phyloP scores from a whole-genome alignment of 495 filamentous ascomycete species.

The Cetradonia linearis region DNA sequence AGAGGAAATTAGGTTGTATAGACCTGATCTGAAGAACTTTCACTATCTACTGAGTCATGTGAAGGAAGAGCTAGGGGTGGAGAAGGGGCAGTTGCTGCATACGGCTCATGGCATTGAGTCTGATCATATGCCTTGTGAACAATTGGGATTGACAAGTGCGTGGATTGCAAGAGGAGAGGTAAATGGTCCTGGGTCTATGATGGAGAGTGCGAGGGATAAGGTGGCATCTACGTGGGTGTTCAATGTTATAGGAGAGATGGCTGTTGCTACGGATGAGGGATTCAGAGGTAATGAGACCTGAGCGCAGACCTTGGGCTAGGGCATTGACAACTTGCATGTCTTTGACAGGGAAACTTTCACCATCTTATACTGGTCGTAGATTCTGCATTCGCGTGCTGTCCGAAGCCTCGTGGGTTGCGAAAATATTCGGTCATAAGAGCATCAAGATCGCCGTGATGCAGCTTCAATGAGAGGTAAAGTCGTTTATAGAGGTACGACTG shows the following conservation, averaged over 20 bases:
- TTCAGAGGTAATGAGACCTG: not conserved
- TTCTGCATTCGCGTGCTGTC: not conserved
- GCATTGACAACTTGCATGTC: not conserved
- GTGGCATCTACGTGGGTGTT: constrained; percentile 50
- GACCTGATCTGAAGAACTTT: constrained; percentile 60
- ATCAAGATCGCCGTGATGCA: not conserved
- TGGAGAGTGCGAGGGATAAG: constrained; percentile 32
- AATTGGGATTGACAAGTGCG: constrained; percentile 50
- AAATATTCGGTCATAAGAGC: not conserved
- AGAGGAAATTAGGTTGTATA: constrained; percentile 65
- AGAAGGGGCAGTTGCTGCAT: constrained; percentile 49
- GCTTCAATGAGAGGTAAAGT: not conserved
- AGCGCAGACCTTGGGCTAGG: not conserved
- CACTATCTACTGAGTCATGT: constrained; percentile 48
- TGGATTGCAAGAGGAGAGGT: constrained; percentile 58
- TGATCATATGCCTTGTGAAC: constrained; percentile 60
- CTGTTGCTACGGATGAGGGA: constrained; percentile 50
- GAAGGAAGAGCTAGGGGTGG: constrained; percentile 44
- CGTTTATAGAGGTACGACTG: not conserved
- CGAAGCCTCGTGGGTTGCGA: not conserved
- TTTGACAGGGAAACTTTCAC: not conserved
- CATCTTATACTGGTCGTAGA: not conserved
- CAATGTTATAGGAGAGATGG: constrained; percentile 59
- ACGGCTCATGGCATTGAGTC: constrained; percentile 59
- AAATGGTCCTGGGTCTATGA: constrained; percentile 35